These are phyloP conservation scores for Blastobotrys buckinghamii DNA, from an alignment of 1,139 yeast genomes.

Conservation along the genomic window DNA sequence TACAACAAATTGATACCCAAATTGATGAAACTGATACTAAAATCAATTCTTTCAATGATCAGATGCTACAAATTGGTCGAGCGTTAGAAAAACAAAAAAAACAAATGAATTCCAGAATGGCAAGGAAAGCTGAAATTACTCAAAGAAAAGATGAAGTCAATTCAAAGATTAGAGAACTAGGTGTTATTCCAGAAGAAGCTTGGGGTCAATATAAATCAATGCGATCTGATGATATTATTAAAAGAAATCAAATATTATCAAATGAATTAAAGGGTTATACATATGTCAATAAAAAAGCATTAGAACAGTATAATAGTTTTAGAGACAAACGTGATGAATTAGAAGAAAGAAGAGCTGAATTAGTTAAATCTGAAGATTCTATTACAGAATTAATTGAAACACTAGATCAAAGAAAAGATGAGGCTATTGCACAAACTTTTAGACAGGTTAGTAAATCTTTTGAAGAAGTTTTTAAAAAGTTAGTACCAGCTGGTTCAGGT, in stretches of 20 bases:
- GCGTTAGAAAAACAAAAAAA: slow-evolving; percentile 60
- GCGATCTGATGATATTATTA: slow-evolving; percentile 49
- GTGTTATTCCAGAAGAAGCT: slow-evolving; percentile 84
- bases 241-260: slow-evolving; percentile 51
- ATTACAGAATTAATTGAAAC: slow-evolving; percentile 69
- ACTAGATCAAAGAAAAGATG: slow-evolving; percentile 71
- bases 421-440: slow-evolving; percentile 77
- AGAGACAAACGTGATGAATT: slow-evolving; percentile 58
- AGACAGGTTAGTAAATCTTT: slow-evolving; percentile 70
- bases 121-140: slow-evolving; percentile 55
- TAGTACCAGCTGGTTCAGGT: slow-evolving; percentile 85
- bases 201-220: slow-evolving; percentile 44
- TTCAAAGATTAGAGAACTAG: slow-evolving; percentile 71
- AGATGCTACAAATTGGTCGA: slow-evolving; percentile 49
- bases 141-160: slow-evolving; percentile 68
- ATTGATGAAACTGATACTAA: slow-evolving; percentile 20
- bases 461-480: slow-evolving; percentile 62
- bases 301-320: slow-evolving; percentile 76
- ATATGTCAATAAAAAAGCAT: slow-evolving; percentile 85
- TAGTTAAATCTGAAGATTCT: slow-evolving; percentile 64
- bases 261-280: slow-evolving; percentile 56
- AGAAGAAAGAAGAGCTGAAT: slow-evolving; percentile 54
- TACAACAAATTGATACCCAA: slow-evolving; percentile 19
- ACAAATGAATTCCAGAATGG: slow-evolving; percentile 57
- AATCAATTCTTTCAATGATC: slow-evolving; percentile 48